Evolutionary conservation across 805 yeast genomes (phyloP).

Genomic region (Candida ulmi): DNA sequence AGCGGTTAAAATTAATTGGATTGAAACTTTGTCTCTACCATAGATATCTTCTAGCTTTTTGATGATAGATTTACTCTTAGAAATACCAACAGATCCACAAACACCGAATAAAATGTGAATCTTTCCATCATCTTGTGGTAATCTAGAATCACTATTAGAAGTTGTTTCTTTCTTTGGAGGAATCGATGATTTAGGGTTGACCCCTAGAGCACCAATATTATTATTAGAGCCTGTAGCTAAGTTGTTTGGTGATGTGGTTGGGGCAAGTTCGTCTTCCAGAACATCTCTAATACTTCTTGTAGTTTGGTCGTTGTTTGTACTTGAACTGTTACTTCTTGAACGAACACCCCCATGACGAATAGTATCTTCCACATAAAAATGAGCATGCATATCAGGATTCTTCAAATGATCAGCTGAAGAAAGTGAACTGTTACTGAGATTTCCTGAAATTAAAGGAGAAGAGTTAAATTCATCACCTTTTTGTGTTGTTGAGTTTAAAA

Average conservation of each 20-base stretch:
- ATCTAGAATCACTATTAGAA: slow-evolving; percentile 53
- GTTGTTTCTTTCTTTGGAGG: slow-evolving; percentile 33
- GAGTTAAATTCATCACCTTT: too few species aligned
- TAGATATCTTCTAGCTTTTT: slow-evolving; percentile 77
- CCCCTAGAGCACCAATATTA: neutral
- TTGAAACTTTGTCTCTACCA: slow-evolving; percentile 67
- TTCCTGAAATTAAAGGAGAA: slow-evolving; percentile 3
- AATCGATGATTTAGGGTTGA: slow-evolving; percentile 4
- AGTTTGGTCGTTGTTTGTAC: slow-evolving; percentile 13
- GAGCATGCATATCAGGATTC: slow-evolving; percentile 71
- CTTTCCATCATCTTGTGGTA: slow-evolving; percentile 81
- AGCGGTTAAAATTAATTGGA: slow-evolving; percentile 80
- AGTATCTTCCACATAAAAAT: slow-evolving; percentile 65
- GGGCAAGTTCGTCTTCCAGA: slow-evolving; percentile 2
- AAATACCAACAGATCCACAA: slow-evolving; percentile 83
- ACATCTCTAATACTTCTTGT: slow-evolving; percentile 10
- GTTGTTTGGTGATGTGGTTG: slow-evolving; percentile 5
- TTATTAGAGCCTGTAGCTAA: slow-evolving; percentile 2
- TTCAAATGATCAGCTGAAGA: slow-evolving; percentile 28
- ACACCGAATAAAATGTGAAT: slow-evolving; percentile 82
- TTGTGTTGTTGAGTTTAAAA: neutral
- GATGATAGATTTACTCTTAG: slow-evolving; percentile 72
- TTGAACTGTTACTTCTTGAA: slow-evolving; percentile 25
- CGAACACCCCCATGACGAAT: slow-evolving; percentile 41
- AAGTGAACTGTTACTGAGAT: slow-evolving; percentile 16